A percentile compares a stretch with the other conserved stretches of the same genome.
Evolutionary conservation across 805 yeast species (phyloP).

Genomic region (Ogataea populi-albae): DNA sequence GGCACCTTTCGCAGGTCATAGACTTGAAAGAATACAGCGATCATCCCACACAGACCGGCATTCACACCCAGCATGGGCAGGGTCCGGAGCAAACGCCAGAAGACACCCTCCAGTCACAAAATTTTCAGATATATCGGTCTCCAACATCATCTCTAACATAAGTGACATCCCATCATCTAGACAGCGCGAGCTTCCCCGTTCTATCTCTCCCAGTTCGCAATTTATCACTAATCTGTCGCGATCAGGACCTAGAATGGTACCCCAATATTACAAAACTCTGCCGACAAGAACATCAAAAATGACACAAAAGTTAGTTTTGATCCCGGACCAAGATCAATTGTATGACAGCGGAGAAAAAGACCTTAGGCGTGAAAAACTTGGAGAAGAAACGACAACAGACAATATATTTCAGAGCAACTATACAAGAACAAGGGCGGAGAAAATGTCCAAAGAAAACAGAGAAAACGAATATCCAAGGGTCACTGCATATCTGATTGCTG

Average conservation of each 20-base stretch:
- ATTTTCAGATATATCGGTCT: constrained; percentile 78
- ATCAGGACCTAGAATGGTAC: constrained; percentile 30
- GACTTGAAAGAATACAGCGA: constrained; percentile 24
- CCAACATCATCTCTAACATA: constrained; percentile 69
- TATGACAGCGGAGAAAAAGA: constrained; percentile 6
- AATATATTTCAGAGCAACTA: constrained; percentile 33
- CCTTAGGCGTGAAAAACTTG: constrained; percentile 12
- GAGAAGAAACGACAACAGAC: constrained; percentile 31
- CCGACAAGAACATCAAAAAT: constrained; percentile 81
- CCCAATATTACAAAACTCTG: constrained; percentile 51
- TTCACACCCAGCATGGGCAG: constrained; percentile 15
- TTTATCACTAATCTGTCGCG: constrained; percentile 16
- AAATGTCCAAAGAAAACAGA: constrained; percentile 55
- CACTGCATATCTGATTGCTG: constrained; percentile 89
- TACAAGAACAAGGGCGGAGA: constrained; percentile 45
- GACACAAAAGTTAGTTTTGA: constrained; percentile 79
- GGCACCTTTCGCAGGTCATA: constrained; percentile 80
- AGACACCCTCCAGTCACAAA: constrained; percentile 32
- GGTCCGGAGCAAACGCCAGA: constrained; percentile 10
- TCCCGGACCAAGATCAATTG: constrained; percentile 57
- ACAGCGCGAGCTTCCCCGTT: constrained; percentile 30
- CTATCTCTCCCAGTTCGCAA: constrained; percentile 12
- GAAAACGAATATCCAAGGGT: constrained; percentile 73
- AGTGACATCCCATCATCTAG: constrained; percentile 87
- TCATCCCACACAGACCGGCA: constrained; percentile 15